phyloP scores from a whole-genome alignment of 257 asterid species.

The Jacaranda copaia region DNA sequence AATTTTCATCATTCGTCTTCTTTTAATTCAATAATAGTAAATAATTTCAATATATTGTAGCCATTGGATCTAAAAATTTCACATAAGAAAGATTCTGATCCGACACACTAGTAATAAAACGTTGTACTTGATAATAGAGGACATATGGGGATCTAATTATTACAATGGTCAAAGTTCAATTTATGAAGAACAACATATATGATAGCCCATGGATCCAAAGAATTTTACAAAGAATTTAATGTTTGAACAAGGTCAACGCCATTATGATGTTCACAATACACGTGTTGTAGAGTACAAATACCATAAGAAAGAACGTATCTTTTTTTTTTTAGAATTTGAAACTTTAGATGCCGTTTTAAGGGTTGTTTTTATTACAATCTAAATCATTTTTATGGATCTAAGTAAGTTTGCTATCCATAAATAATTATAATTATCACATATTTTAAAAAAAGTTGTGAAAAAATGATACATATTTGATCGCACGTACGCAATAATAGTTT shows the following conservation, averaged over 20 bases:
- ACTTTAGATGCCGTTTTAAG: background rate
- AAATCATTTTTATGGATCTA: background rate
- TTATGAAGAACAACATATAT: conserved; percentile 3
- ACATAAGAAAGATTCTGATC: background rate
- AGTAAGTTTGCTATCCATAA: too few species aligned
- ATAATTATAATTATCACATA: too few species aligned
- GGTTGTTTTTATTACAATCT: background rate
- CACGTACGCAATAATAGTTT: too few species aligned
- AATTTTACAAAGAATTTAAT: background rate
- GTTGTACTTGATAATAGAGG: background rate
- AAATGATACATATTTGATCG: too few species aligned
- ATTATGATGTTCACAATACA: conserved; percentile 55
- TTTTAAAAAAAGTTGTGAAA: too few species aligned
- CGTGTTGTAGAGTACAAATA: conserved; percentile 43
- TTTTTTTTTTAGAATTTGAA: background rate
- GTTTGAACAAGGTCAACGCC: conserved; percentile 56
- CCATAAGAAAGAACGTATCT: background rate
- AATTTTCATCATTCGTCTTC: too few species aligned
- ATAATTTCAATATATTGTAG: too few species aligned
- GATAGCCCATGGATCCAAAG: conserved; percentile 42
- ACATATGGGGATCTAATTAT: background rate
- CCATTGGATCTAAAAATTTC: too few species aligned
- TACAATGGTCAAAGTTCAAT: background rate
- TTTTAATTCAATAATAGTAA: too few species aligned
- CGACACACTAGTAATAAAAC: background rate